Base-by-base conservation (phyloP, 805 yeast species). In the Sugiyamaella smithiae region DNA sequence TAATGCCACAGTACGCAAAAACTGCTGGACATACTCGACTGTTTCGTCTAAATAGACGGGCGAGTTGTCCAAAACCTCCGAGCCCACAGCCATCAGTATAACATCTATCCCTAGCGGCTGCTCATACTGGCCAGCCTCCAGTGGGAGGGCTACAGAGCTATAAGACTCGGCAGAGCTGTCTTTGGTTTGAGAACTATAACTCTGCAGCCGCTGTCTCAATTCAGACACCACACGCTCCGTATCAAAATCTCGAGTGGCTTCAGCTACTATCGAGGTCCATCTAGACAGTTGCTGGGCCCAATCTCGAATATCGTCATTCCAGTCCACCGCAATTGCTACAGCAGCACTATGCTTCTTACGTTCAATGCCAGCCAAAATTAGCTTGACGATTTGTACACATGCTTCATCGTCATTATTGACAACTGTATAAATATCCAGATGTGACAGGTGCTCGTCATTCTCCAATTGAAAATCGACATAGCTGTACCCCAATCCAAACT, bases 1-100 rank as follows among this genome's bases (percentile, higher is more conserved):
- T 14, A 43, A 41, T 11, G 59, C 55, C 5, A 64, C 48, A 7
- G 56, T 50, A 36, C 67, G 55, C 38, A 66, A 32, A 44, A 57
- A 56, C 50, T 58, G 68, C 54, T 61, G 67, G 4, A 58, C 54
- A 44, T 51, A 57, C 40, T 63, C 67, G 24, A 60, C 45, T 11
- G 52, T 54, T 17, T 57, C 61, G 43, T 61, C 64, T 24, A 46
- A 29, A 19, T 17, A 40, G 7, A 29, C 9, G 12, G 46, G 44
- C 7, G 40, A 31, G 20, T 31, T 23, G 12, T 47, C 32, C 8
- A 35, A 7, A n/a, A 42, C 38, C 29, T 57, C 58, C 6, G 55
- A 38, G 4, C 62, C 56, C 37, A 58, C 49, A 4, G 53, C 51
- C 8, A 52, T 59, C 1, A 64, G 49, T 33, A 61, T 17, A 7